A percentile compares a stretch with the other conserved stretches of the same genome.
These are phyloP conservation scores for Globisporangium middletonii DNA, from an alignment of 352 stramenopile species.

Conservation along the genomic window DNA sequence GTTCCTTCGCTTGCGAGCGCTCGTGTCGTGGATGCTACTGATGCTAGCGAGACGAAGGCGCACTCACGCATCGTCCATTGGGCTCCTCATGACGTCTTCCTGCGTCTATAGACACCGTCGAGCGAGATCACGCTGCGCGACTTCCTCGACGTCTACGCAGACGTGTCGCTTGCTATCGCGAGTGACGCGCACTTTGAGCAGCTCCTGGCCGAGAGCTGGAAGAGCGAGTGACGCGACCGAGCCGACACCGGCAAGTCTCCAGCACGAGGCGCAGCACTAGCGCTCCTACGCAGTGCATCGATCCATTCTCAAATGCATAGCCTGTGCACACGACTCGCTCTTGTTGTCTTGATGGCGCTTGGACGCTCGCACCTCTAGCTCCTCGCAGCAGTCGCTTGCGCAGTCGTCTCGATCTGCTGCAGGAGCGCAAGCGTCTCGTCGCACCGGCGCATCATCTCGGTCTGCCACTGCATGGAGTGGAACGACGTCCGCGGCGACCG, in stretches of 20 bases:
- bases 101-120: not conserved
- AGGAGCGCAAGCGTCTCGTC: constrained; percentile 37
- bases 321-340: too few species aligned
- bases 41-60: not conserved
- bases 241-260: not conserved
- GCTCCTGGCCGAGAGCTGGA: constrained; percentile 67
- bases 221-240: constrained; percentile 9
- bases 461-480: constrained; percentile 20
- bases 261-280: not conserved
- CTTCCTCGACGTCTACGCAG: constrained; percentile 69
- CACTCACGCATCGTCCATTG: not conserved
- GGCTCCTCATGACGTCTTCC: not conserved
- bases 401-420: constrained; percentile 30
- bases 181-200: constrained; percentile 61
- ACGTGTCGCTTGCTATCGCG: constrained; percentile 55
- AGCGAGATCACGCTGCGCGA: constrained; percentile 38
- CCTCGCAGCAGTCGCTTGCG: not conserved
- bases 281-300: not conserved
- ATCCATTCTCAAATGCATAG: too few species aligned
- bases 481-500: not conserved
- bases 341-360: too few species aligned
- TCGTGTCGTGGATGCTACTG: not conserved
- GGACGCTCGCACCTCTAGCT: too few species aligned
- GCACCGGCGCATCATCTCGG: constrained; percentile 37
- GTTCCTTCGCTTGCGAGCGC: not conserved